Base-by-base conservation (phyloP, 2,329 filamentous ascomycete genomes). In the Ophiostoma perfectum region DNA sequence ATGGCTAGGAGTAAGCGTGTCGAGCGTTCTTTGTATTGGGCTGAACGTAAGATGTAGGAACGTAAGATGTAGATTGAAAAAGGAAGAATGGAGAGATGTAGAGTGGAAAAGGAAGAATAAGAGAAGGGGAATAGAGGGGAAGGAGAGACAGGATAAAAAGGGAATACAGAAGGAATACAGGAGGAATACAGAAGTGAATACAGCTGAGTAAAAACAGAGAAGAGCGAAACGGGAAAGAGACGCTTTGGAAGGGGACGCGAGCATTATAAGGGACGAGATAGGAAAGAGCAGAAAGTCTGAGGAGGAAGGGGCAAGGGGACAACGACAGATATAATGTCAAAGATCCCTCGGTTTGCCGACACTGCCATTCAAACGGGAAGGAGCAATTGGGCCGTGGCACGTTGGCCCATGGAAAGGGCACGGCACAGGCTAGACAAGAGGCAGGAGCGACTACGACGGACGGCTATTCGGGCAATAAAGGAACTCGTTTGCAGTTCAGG, bases 1-100 rank as follows among this genome's bases (percentile, higher is more conserved):
- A 55, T 55, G n/a, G n/a, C 27, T 27, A 27, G 49, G 49, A 55
- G 49, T 55, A 55, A 55, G 49, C 49, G 49, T 14, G 49, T 55
- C 7, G 8, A 11, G 12, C 36, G 36, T 41, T 62, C 58, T 62
- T 62, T 62, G 58, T 62, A 55, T 55, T 27, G 49, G 18, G 49
- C 18, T 55, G 18, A 47, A 11, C 4, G 18, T 5, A 27, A 4
- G 49, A 27, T 55, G 49, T 9, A 27, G 49, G 27, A 55, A 18
- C 9, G 6, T 27, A 27, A 55, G 18, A 55, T 27, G 49, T 55
- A 55, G 2, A 11, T 8, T 9, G 4, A 38, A 39, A 4, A 9
- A 39, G 8, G 7, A n/a, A 62, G 14, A 41, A 16, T 36, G 41
- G 12, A 14, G 11, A 5, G 6, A 7, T 16, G 27, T 14, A 62